phyloP scores from a whole-genome alignment of 2,329 filamentous ascomycete genomes.

The Microsporum canis region DNA sequence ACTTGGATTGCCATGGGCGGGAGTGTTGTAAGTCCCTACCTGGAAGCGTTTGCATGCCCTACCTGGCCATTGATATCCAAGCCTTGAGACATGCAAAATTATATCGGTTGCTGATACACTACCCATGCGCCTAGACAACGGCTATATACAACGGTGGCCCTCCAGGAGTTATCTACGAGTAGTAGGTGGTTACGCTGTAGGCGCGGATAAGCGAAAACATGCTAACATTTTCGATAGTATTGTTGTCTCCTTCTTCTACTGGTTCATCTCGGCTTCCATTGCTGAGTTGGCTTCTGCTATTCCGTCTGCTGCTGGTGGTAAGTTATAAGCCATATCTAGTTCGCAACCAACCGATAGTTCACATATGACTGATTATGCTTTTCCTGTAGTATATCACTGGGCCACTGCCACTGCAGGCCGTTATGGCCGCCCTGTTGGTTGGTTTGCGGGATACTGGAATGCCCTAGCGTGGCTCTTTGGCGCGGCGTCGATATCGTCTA shows the following conservation, averaged over 20 bases:
- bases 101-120: conserved; percentile 2
- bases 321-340: conserved; percentile 8
- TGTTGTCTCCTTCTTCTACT: conserved; percentile 43
- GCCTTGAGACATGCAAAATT: neutral
- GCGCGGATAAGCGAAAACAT: conserved; percentile 12
- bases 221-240: conserved; percentile 21
- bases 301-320: conserved; percentile 47
- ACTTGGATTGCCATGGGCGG: conserved; percentile 55
- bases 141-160: conserved; percentile 52
- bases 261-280: conserved; percentile 47
- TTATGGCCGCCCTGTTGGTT: conserved; percentile 42
- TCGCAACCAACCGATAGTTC: neutral
- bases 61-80: conserved; percentile 3
- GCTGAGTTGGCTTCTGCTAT: conserved; percentile 52
- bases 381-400: conserved; percentile 46
- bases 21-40: conserved; percentile 43
- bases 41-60: neutral
- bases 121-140: conserved; percentile 28
- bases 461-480: conserved; percentile 49
- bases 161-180: conserved; percentile 52
- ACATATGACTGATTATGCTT: neutral
- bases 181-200: conserved; percentile 26
- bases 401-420: conserved; percentile 47
- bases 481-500: conserved; percentile 47
- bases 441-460: conserved; percentile 38